Evolutionary conservation across 495 filamentous ascomycete genomes (phyloP), one percentile per base, ranked within the genome.

Genomic region (Talaromyces ruber): DNA sequence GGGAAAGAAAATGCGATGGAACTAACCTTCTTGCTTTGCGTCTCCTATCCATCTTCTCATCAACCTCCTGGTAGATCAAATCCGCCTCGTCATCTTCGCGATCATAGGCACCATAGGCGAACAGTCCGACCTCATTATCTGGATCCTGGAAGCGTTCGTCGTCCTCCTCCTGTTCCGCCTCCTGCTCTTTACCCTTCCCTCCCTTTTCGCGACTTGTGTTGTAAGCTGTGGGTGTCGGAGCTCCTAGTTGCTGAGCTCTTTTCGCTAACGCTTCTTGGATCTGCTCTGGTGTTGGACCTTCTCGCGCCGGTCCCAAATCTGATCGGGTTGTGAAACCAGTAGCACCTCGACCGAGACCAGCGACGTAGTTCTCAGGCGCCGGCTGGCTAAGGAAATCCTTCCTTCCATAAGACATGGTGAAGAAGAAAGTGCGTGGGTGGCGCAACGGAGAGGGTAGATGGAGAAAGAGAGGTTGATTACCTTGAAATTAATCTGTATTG

Each of bases 311-410:
- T 50, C 94, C 94, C 32, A 99, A 81, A 83, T 99, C 94, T 50
- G 93, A 97, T 32, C 95, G 87, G 12, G 94, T 99, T 5, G 94
- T 98, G 75, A 99, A 99, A 32, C 95, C 94, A 0, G 95, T 99
- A 4, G 94, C 94, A 72, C 94, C 94, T 81, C 94, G 89, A 75
- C 94, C 94, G 63, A 99, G 85, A 82, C 94, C 94, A 50, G 94
- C 94, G 47, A 99, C 95, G 68, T 99, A 99, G 76, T 98, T 99
- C 68, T 97, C 94, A 25, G 94, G 94, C 62, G 94, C 94, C 30
- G 85, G 86, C 74, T 96, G 91, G 72, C 82, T 89, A 34, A 98
- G 78, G 67, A 98, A 99, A 74, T 97, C 93, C 70, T 93, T 90
- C 76, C 90, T 85, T 59, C 81, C 82, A 61, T 88, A 86, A 70